Conservation (phyloP, 2,329 filamentous ascomycete genomes). For the Paraconiothyrium brasiliense region DNA sequence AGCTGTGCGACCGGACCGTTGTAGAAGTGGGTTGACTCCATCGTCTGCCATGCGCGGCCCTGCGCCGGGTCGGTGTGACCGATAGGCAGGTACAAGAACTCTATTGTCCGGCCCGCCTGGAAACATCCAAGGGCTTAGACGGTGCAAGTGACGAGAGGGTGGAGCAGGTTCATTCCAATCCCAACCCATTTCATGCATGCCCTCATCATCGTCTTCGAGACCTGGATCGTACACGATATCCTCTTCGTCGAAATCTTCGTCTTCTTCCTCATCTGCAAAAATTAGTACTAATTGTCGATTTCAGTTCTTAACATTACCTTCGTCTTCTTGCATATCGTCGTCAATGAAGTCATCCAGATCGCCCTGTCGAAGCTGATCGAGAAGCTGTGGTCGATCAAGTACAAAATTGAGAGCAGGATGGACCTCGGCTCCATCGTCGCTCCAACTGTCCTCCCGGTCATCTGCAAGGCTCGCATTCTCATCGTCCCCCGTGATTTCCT, state of each 20-base stretch:
- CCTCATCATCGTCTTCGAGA: conserved; percentile 58
- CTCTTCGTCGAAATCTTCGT: conserved; percentile 75
- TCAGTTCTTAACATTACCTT: conserved; percentile 57
- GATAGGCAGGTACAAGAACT: conserved; percentile 56
- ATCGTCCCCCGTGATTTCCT: conserved; percentile 59
- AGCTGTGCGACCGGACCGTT: conserved; percentile 62
- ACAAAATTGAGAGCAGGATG: conserved; percentile 52
- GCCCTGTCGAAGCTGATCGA: conserved; percentile 55
- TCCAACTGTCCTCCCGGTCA: conserved; percentile 51
- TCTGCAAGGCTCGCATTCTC: conserved; percentile 57
- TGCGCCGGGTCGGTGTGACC: conserved; percentile 63
- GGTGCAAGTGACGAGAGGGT: conserved; percentile 59
- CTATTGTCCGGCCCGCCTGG: conserved; percentile 61
- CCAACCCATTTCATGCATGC: conserved; percentile 55
- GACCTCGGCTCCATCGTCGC: conserved; percentile 63
- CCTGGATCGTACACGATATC: conserved; percentile 67
- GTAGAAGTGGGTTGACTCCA: conserved; percentile 85
- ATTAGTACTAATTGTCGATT: conserved; percentile 16
- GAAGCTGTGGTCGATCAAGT: conserved; percentile 50
- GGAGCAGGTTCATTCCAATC: conserved; percentile 57
- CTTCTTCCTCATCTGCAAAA: conserved; percentile 62
- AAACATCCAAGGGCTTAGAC: conserved; percentile 68
- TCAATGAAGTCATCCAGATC: conserved; percentile 63
- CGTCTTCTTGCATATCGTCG: conserved; percentile 67
- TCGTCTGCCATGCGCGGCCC: conserved; percentile 74